Conservation (phyloP, 1,284 basidiomycete genomes). For the Peniophora sp. region DNA sequence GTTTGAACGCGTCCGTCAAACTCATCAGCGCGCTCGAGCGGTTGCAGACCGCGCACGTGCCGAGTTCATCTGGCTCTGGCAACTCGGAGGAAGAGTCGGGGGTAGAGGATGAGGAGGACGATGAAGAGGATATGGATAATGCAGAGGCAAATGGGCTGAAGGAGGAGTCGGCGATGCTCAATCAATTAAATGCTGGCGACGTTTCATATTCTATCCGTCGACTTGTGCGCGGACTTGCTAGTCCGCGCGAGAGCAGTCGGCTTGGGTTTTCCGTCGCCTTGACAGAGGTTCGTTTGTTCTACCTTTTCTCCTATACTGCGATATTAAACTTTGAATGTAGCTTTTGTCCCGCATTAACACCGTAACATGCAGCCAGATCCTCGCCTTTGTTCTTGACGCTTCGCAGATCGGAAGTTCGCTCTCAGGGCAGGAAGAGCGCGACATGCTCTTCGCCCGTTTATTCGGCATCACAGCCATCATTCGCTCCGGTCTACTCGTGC, state of each 20-base stretch:
- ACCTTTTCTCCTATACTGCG: not conserved
- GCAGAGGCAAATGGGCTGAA: slow-evolving; percentile 25
- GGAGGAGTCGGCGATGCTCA: slow-evolving; percentile 37
- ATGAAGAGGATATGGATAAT: slow-evolving; percentile 32
- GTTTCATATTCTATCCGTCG: slow-evolving; percentile 85
- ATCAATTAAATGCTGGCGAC: slow-evolving; percentile 74
- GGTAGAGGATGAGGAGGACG: slow-evolving; percentile 37
- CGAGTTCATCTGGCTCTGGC: slow-evolving; percentile 31
- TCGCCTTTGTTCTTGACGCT: slow-evolving; percentile 64
- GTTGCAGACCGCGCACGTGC: slow-evolving; percentile 64
- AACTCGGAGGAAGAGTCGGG: slow-evolving; percentile 44
- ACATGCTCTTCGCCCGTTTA: slow-evolving; percentile 85
- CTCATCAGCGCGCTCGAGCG: slow-evolving; percentile 75
- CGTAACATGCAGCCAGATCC: slow-evolving; percentile 69
- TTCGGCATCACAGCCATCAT: slow-evolving; percentile 84
- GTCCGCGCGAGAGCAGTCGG: slow-evolving; percentile 87
- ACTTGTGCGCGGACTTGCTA: slow-evolving; percentile 81
- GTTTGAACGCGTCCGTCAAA: slow-evolving; percentile 81
- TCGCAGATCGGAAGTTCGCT: slow-evolving; percentile 66
- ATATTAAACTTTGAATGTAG: slow-evolving; percentile 39
- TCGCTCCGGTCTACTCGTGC: slow-evolving; percentile 74
- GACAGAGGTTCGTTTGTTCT: slow-evolving; percentile 64
- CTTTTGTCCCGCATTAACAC: slow-evolving; percentile 76
- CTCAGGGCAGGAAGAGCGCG: slow-evolving; percentile 88
- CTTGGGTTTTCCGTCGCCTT: slow-evolving; percentile 94